Evolutionary conservation across 768 basidiomycete species (phyloP), one percentile per base, ranked within the genome.

Genomic region (Rhizopogon rudus): DNA sequence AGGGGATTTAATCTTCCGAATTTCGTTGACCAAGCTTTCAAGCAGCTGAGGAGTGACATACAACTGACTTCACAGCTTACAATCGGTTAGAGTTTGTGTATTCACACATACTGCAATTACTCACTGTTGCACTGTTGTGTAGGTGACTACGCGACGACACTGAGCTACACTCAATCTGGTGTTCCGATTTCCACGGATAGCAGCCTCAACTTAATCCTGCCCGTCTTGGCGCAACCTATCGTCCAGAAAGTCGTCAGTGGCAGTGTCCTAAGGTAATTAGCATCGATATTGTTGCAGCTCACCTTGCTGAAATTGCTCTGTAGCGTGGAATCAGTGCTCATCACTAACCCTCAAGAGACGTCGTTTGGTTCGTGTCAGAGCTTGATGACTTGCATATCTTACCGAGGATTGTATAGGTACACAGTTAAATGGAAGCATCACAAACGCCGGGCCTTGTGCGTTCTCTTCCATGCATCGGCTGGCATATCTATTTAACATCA

Each of bases 381-480:
- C 8, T 33, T 31, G 46, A 33, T 39, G 51, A 4, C 16, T 44
- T 37, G 40, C 28, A 22, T 13, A 14, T 42, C 55, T 44, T 25
- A 14, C 52, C 60, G 17, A 65, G 28, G 25, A n/a, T n/a, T 39
- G 13, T 40, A 14, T 52, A 84, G 83, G 67, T 22, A 76, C 80
- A 3, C 67, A 69, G 48, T 66, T 90, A 53, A 80, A 77, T 33
- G 88, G 88, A 22, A 78, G 75, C 28, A 87, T 90, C 58, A 79
- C 76, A 13, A 81, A 87, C 50, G 80, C 87, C 29, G 88, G 88
- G 14, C 88, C 88, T 42, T 89, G 86, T 88, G 67, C 55, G 84
- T 68, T 35, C 33, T 44, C 31, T 40, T 7, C 39, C 48, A 16
- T 49, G 16, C 14, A n/a, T 6, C 17, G 22, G 6, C 6, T 25